These are phyloP conservation scores for Russula griseocarnosa DNA, from an alignment of 768 basidiomycete genomes.

Conservation along the genomic window DNA sequence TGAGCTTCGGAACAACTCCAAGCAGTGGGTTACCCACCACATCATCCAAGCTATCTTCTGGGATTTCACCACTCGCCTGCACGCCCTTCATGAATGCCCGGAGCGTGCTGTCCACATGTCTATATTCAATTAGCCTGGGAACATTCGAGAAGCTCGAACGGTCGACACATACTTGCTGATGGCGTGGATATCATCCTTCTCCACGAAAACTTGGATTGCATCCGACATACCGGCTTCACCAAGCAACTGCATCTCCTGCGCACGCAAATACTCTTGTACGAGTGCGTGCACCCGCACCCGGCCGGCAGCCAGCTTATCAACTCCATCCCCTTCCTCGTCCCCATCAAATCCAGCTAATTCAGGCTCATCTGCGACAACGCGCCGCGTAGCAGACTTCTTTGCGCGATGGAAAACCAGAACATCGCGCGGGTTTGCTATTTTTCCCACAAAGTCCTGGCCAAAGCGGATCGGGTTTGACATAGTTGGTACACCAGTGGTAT, in stretches of 20 bases:
- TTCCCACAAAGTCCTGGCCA: constrained; percentile 89
- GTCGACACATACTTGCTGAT: constrained; percentile 68
- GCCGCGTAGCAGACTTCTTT: constrained; percentile 53
- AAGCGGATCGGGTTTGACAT: constrained; percentile 96
- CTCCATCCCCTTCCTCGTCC: constrained; percentile 23
- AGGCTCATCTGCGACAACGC: constrained; percentile 70
- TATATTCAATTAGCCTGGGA: constrained; percentile 31
- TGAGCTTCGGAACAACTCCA: not conserved
- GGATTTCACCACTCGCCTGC: constrained; percentile 56
- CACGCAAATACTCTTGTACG: constrained; percentile 86
- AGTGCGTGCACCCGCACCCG: constrained; percentile 84
- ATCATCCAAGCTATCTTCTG: constrained; percentile 74
- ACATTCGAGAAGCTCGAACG: not conserved
- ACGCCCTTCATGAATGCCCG: constrained; percentile 65
- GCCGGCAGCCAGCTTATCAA: constrained; percentile 43
- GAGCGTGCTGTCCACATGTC: constrained; percentile 62
- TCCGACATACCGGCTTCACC: constrained; percentile 89
- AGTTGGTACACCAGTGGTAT: constrained; percentile 84
- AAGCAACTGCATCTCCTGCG: constrained; percentile 88
- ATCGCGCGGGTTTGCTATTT: constrained; percentile 91
- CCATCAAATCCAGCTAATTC: constrained; percentile 61
- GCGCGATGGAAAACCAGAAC: constrained; percentile 86
- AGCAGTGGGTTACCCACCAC: constrained; percentile 44
- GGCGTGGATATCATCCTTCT: constrained; percentile 94
- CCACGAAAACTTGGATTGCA: constrained; percentile 92